A percentile compares a stretch with the other conserved stretches of the same genome.
These are phyloP conservation scores for Coleophoma cylindrospora DNA, from an alignment of 2,329 filamentous ascomycete genomes.

Conservation along the genomic window DNA sequence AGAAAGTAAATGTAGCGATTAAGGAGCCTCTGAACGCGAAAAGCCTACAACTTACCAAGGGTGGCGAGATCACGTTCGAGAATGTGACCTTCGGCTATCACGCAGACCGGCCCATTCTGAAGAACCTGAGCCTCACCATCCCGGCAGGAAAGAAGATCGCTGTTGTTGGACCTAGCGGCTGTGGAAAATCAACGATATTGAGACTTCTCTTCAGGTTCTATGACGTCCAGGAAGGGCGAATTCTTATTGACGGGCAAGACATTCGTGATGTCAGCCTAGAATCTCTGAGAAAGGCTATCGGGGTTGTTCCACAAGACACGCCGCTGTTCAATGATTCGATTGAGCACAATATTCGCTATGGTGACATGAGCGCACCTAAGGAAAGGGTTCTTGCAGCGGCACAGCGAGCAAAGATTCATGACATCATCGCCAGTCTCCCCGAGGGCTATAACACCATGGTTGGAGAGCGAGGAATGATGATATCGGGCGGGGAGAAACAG, in stretches of 20 bases:
- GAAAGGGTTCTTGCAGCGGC: constrained; percentile 75
- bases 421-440: constrained; percentile 73
- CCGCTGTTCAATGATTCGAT: constrained; percentile 97
- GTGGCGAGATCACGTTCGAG: constrained; percentile 89
- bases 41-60: constrained; percentile 64
- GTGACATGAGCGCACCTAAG: constrained; percentile 68
- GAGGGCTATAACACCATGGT: constrained; percentile 90
- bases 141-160: constrained; percentile 95
- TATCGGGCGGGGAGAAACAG: constrained; percentile 92
- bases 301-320: constrained; percentile 95
- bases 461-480: constrained; percentile 94
- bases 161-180: constrained; percentile 90
- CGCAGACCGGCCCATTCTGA: constrained; percentile 78
- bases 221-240: constrained; percentile 78
- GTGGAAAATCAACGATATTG: constrained; percentile 91
- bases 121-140: constrained; percentile 80
- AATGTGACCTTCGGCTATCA: constrained; percentile 95
- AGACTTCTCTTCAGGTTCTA: constrained; percentile 92
- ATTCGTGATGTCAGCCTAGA: constrained; percentile 78
- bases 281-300: constrained; percentile 78
- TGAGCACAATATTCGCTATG: constrained; percentile 92
- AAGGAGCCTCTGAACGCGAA: constrained; percentile 72
- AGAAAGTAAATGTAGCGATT: constrained; percentile 91
- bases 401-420: constrained; percentile 77
- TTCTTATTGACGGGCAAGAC: constrained; percentile 90